Evolutionary conservation across 441 rosid species (phyloP).

Genomic region (Bruguiera hainesii): DNA sequence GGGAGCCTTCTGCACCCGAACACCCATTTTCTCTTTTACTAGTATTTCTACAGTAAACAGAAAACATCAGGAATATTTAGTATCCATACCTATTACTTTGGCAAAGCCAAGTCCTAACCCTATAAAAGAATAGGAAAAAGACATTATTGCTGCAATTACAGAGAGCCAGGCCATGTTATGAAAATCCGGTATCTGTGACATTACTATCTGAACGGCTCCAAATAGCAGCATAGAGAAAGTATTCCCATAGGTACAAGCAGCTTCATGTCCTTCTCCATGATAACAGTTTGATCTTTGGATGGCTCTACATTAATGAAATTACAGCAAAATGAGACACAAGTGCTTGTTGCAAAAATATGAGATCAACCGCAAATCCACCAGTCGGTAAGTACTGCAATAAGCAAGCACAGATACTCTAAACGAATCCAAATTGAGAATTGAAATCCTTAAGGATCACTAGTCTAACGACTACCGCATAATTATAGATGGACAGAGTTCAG

Average conservation of each 20-base stretch:
- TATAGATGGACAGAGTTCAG: background rate
- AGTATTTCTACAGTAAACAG: background rate
- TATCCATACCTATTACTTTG: conserved; percentile 39
- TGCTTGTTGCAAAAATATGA: background rate
- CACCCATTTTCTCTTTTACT: no score
- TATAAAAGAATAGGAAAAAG: conserved; percentile 50
- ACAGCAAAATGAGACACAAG: background rate
- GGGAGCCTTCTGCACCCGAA: no score
- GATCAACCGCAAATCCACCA: background rate
- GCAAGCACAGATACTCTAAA: no score
- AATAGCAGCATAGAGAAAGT: conserved; percentile 41
- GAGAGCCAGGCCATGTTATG: conserved; percentile 63
- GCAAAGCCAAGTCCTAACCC: conserved; percentile 59
- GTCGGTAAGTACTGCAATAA: no score
- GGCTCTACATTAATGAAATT: conserved; percentile 36
- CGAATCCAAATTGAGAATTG: background rate
- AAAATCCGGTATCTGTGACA: conserved; percentile 56
- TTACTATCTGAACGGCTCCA: conserved; percentile 43
- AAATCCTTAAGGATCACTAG: no score
- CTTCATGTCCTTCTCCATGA: conserved; percentile 46
- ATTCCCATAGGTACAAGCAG: conserved; percentile 37
- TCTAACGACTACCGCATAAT: no score
- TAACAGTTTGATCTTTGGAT: conserved; percentile 51
- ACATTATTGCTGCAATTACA: conserved; percentile 55
- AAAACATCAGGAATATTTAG: background rate